A percentile compares a stretch with the other conserved stretches of the same genome.
Evolutionary conservation across 495 filamentous ascomycete genomes (phyloP).

Genomic region (Penicillium ucsense): DNA sequence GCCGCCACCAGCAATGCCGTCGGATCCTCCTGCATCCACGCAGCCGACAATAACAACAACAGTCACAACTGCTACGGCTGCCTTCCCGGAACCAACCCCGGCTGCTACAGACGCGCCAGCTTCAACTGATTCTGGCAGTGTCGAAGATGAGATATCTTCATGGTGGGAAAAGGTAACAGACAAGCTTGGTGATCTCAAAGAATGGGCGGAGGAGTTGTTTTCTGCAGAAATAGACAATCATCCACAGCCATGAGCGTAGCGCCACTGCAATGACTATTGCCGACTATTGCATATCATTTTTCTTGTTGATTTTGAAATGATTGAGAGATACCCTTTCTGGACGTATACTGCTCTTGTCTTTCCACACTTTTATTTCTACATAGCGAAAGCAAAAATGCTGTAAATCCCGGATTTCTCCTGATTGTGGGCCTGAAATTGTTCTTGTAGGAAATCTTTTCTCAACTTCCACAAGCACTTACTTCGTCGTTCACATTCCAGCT

Average conservation of each 20-base stretch:
- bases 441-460: no score
- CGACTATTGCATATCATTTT: no score
- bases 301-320: no score
- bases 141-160: slow-evolving; percentile 17
- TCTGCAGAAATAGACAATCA: slow-evolving; percentile 28
- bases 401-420: no score
- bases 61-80: not conserved
- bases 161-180: slow-evolving; percentile 27
- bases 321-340: slow-evolving; percentile 12
- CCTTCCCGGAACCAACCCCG: slow-evolving; percentile 7
- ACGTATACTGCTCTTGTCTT: no score
- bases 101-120: slow-evolving; percentile 10
- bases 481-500: no score
- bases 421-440: no score
- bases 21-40: slow-evolving; percentile 23
- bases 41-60: not conserved
- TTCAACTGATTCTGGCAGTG: slow-evolving; percentile 10
- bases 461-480: no score
- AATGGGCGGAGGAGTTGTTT: slow-evolving; percentile 30
- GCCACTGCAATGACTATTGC: not conserved
- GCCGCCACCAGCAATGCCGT: slow-evolving; percentile 22
- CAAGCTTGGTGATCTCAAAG: slow-evolving; percentile 27
- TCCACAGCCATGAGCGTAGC: slow-evolving; percentile 1
- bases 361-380: no score
- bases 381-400: no score